Evolutionary conservation across 2,329 filamentous ascomycete genomes (phyloP).

Genomic region (Pseudogymnoascus sp.): DNA sequence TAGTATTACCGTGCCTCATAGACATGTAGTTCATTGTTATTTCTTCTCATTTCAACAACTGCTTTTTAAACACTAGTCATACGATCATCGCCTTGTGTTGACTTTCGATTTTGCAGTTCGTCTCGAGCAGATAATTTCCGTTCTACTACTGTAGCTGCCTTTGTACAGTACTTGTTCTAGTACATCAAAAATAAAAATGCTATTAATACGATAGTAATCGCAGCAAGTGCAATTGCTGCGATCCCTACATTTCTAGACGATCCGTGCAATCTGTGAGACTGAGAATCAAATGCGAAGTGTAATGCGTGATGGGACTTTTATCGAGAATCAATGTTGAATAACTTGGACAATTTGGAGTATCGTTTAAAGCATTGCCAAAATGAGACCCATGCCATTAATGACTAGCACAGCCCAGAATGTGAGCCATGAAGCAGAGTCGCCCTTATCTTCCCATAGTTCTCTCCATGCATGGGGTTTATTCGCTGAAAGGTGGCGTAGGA

Average conservation of each 20-base stretch:
- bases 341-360: conserved; percentile 19
- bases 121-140: too few species aligned
- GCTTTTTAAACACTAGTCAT: background rate
- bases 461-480: conserved; percentile 5
- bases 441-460: conserved; percentile 19
- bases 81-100: too few species aligned
- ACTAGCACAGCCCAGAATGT: conserved; percentile 19
- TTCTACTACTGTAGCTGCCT: too few species aligned
- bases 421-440: conserved; percentile 21
- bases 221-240: too few species aligned
- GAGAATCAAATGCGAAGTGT: too few species aligned
- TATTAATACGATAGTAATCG: too few species aligned
- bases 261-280: too few species aligned
- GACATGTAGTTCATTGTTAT: background rate
- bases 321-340: conserved; percentile 12
- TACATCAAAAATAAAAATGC: too few species aligned
- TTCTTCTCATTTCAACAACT: background rate
- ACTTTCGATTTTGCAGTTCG: too few species aligned
- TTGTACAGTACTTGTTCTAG: too few species aligned
- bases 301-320: background rate
- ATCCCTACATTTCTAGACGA: too few species aligned
- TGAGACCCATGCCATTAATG: conserved; percentile 17
- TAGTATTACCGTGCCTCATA: too few species aligned
- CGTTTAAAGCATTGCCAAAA: conserved; percentile 18
- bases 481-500: background rate